A percentile compares a stretch with the other conserved stretches of the same genome.
phyloP scores from a whole-genome alignment of 2,329 filamentous ascomycete species.

The Epichloe gansuensis region DNA sequence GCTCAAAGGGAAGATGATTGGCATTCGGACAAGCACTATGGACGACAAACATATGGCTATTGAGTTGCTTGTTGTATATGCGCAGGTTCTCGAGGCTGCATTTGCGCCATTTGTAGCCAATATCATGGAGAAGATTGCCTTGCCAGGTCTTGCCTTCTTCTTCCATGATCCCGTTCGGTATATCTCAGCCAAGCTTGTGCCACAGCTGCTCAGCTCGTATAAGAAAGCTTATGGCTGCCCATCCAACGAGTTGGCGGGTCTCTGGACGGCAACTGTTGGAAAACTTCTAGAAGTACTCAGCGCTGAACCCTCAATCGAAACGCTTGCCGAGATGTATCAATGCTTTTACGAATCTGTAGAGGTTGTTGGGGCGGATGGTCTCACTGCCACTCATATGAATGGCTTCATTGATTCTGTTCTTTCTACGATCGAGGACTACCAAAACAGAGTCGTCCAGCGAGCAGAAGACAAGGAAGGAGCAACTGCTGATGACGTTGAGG shows the following conservation, averaged over 20 bases:
- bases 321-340: slow-evolving; percentile 96
- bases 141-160: slow-evolving; percentile 92
- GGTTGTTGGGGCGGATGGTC: slow-evolving; percentile 75
- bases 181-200: slow-evolving; percentile 87
- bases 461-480: slow-evolving; percentile 64
- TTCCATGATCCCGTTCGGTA: slow-evolving; percentile 97
- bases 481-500: slow-evolving; percentile 78
- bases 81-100: slow-evolving; percentile 82
- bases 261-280: slow-evolving; percentile 78
- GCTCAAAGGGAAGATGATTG: slow-evolving; percentile 94
- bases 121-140: slow-evolving; percentile 92
- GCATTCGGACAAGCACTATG: slow-evolving; percentile 90
- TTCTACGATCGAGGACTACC: slow-evolving; percentile 85
- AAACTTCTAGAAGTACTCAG: slow-evolving; percentile 89
- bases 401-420: slow-evolving; percentile 79
- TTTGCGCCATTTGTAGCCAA: slow-evolving; percentile 88
- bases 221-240: slow-evolving; percentile 79
- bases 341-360: slow-evolving; percentile 99
- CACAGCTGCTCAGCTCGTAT: slow-evolving; percentile 84
- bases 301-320: slow-evolving; percentile 90
- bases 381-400: slow-evolving; percentile 67
- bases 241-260: slow-evolving; percentile 64
- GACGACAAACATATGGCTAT: slow-evolving; percentile 99
- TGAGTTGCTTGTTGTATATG: slow-evolving; percentile 92
- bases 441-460: slow-evolving; percentile 70